phyloP scores from a whole-genome alignment of 1,284 basidiomycete genomes.

The Cutaneotrichosporon dermatis region DNA sequence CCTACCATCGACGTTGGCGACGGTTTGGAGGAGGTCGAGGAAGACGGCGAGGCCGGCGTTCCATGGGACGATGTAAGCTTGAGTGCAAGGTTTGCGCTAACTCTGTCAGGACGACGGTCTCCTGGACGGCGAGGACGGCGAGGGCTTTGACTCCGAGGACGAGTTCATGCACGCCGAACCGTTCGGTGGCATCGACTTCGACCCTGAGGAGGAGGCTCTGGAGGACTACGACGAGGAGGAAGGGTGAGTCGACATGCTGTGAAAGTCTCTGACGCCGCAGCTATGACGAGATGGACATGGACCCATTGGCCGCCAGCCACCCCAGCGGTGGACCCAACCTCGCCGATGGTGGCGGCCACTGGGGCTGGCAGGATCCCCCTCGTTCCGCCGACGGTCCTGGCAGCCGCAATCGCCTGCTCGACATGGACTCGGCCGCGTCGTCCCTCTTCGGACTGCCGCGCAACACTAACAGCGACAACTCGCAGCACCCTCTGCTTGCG shows the following conservation, averaged over 20 bases:
- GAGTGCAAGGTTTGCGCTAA: background rate
- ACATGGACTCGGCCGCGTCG: conserved; percentile 21
- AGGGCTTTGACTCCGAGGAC: conserved; percentile 47
- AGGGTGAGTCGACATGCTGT: background rate
- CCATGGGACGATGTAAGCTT: conserved; percentile 24
- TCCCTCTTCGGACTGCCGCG: conserved; percentile 24
- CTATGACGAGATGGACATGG: conserved; percentile 11
- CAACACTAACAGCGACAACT: conserved; percentile 52
- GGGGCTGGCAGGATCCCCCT: conserved; percentile 31
- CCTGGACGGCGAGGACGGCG: conserved; percentile 35
- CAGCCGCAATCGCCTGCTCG: conserved; percentile 3
- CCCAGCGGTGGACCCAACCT: background rate
- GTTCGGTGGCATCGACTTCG: conserved; percentile 35
- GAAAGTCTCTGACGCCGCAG: no score
- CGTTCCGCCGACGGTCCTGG: background rate
- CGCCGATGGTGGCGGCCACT: conserved; percentile 20
- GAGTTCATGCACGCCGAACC: conserved; percentile 54
- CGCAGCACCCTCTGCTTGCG: conserved; percentile 75
- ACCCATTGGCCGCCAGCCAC: conserved; percentile 4
- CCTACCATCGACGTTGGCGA: conserved; percentile 16
- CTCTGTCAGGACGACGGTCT: conserved; percentile 52
- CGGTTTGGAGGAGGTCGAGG: conserved; percentile 27
- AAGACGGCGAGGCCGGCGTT: conserved; percentile 23
- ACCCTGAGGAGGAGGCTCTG: conserved; percentile 51
- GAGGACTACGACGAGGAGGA: conserved; percentile 22